Conservation (phyloP, 2,329 filamentous ascomycete species). For the Penicillium nordicum region DNA sequence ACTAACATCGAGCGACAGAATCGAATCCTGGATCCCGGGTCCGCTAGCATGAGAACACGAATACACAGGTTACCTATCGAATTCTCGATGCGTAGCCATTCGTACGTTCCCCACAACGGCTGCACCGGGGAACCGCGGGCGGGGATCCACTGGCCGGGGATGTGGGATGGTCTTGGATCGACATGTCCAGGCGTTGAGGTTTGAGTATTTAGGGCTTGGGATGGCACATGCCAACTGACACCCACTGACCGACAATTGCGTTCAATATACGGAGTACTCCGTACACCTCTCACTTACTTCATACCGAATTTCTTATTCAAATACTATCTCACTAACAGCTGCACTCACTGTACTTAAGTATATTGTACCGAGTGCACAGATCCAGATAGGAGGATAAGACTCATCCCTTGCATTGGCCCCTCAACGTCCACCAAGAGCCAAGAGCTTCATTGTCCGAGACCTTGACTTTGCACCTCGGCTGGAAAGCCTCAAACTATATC, state of each 20-base stretch:
- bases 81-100: neutral
- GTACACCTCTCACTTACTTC: neutral
- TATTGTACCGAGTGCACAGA: neutral
- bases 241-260: neutral
- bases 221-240: neutral
- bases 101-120: neutral
- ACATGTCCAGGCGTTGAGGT: neutral
- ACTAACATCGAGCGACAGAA: neutral
- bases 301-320: neutral
- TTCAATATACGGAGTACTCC: too few species aligned
- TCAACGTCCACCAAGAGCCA: neutral
- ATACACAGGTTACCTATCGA: neutral
- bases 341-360: neutral
- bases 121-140: neutral
- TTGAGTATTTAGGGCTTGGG: neutral
- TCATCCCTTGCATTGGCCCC: slow-evolving; percentile 2
- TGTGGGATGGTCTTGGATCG: neutral
- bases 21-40: neutral
- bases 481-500: neutral
- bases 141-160: neutral
- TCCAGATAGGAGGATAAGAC: neutral
- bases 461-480: neutral
- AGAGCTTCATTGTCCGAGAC: neutral
- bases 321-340: neutral
- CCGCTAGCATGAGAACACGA: neutral